Base-by-base conservation (phyloP, 441 rosid genomes). In the Viola pubescens region DNA sequence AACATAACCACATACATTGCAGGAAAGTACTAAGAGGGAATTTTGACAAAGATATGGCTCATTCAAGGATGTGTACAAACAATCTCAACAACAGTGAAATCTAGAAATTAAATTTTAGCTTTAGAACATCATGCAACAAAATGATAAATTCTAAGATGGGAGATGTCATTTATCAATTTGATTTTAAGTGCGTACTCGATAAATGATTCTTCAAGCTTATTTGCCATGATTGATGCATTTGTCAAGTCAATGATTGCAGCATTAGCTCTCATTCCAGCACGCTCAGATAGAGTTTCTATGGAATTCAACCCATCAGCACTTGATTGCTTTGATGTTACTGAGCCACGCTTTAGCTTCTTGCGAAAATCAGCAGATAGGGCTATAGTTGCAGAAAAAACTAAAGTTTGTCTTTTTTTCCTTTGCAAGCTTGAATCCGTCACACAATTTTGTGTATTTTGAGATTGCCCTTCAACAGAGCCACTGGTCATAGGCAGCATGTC, bases 311-410 rank as follows among this genome's bases (percentile, higher is more conserved):
- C 88, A 61, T 69, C 88, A 53, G 67, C 66, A 9, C 52, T 62
- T 49, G 82, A 69, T 65, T 83, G 86, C 77, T 90, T 90, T 64
- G 85, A 77, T 79, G 79, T 90, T 0, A 72, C 53, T 51, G 71
- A 70, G 51, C 88, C 82, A 39, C 80, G 86, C 83, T 88, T 88
- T 69, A 94, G 84, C 83, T 90, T 94, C 83, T 83, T 94, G 64
- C 96, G 94, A 66, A 90, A 94, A 78, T 85, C 96, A 45, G 91
- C 74, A 62, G 97, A 90, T 54, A 94, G 79, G 41, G 96, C 91
- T 71, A 94, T 73, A 68, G 99, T 94, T 45, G 99, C 97, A 69
- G 99, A 94, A 72, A 94, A 94, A 44, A 94, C 96, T 75, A 88
- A 80, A 3, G 97, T 88, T 75, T 90, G 96, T 74, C 99, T 81